Conservation (phyloP, 1,139 yeast species). For the Pichia cactophila region DNA sequence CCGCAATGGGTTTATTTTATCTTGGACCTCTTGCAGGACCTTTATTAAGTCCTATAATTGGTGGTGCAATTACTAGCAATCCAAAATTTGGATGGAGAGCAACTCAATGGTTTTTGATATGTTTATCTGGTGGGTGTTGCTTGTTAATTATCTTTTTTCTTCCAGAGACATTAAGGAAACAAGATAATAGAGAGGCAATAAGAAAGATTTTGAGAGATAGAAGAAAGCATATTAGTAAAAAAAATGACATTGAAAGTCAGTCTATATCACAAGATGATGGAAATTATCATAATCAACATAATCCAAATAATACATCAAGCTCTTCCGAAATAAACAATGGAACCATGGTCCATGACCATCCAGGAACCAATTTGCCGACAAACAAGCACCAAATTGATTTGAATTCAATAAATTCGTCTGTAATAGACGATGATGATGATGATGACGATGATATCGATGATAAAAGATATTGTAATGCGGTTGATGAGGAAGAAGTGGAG, state of each 20-base stretch:
- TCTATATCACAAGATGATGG: background rate
- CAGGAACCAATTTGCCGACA: background rate
- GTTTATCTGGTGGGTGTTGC: conserved; percentile 51
- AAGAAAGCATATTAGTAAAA: conserved; percentile 10
- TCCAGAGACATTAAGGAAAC: conserved; percentile 69
- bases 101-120: conserved; percentile 79
- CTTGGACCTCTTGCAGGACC: conserved; percentile 82
- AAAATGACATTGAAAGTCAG: conserved; percentile 6
- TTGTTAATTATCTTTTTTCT: conserved; percentile 45
- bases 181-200: conserved; percentile 44
- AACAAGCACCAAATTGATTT: conserved; percentile 3
- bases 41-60: conserved; percentile 69
- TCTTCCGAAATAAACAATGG: background rate
- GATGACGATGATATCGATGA: background rate
- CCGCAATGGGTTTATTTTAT: conserved; percentile 75
- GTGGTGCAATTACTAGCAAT: conserved; percentile 56
- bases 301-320: background rate
- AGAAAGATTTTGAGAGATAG: conserved; percentile 36
- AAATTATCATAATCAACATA: background rate
- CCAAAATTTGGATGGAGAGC: conserved; percentile 81
- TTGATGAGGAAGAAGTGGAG: conserved; percentile 17
- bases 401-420: conserved; percentile 9
- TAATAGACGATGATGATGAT: background rate
- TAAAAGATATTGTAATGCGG: background rate
- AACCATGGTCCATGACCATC: background rate